These are phyloP conservation scores for Epicoccum sorghinum DNA, from an alignment of 2,329 filamentous ascomycete genomes.

Conservation along the genomic window DNA sequence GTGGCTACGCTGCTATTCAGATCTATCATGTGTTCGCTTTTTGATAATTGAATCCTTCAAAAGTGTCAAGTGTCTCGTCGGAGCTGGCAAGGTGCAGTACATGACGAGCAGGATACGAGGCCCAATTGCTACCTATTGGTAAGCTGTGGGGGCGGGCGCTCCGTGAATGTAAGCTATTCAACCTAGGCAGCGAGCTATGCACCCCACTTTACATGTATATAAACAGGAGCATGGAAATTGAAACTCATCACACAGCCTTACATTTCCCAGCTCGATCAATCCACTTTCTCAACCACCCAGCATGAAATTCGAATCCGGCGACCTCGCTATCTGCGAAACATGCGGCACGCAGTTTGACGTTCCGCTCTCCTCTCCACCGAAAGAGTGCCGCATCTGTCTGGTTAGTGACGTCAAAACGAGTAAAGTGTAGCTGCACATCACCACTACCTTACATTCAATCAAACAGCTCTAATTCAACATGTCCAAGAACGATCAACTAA, in stretches of 20 bases:
- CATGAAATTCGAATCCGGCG: slow-evolving; percentile 41
- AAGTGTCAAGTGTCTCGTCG: too few relatives aligned
- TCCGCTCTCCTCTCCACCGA: slow-evolving; percentile 55
- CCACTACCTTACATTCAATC: background rate
- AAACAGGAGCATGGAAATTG: background rate
- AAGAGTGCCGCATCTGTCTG: slow-evolving; percentile 73
- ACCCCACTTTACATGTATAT: slow-evolving; percentile 18
- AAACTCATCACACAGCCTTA: background rate
- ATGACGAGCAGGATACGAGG: too few relatives aligned
- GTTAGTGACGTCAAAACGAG: slow-evolving; percentile 52
- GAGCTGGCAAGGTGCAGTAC: too few relatives aligned
- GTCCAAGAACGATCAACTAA: slow-evolving; percentile 9
- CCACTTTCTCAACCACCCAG: background rate
- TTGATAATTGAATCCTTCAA: too few relatives aligned
- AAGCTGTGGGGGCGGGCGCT: slow-evolving; percentile 12
- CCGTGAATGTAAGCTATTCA: slow-evolving; percentile 16
- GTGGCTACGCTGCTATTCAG: too few relatives aligned
- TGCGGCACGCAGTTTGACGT: slow-evolving; percentile 74
- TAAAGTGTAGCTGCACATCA: background rate
- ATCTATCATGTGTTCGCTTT: too few relatives aligned
- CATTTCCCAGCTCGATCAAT: too few relatives aligned
- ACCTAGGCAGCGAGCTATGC: slow-evolving; percentile 10
- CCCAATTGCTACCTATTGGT: slow-evolving; percentile 1
- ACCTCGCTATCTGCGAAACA: slow-evolving; percentile 67
- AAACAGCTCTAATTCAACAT: too few relatives aligned